phyloP scores from a whole-genome alignment of 495 filamentous ascomycete genomes.

The Penicillium simplicissimum region DNA sequence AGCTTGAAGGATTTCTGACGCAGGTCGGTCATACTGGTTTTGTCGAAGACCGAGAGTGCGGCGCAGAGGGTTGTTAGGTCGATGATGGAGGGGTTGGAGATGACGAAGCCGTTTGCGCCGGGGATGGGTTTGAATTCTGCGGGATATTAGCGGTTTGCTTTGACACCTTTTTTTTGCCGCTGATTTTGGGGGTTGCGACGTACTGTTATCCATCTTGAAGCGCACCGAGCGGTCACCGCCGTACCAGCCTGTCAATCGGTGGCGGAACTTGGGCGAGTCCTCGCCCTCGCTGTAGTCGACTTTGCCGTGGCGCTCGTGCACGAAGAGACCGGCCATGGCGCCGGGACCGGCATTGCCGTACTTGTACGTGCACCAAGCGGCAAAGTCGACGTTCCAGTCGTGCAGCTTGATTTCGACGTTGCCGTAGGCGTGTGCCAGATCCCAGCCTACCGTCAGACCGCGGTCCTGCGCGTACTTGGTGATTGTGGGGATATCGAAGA shows the following conservation, averaged over 20 bases:
- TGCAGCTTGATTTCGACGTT: conserved; percentile 83
- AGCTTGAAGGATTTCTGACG: conserved; percentile 73
- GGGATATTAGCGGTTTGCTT: conserved; percentile 9
- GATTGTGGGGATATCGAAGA: conserved; percentile 84
- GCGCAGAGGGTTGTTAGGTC: conserved; percentile 67
- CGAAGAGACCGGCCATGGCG: conserved; percentile 81
- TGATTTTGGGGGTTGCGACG: conserved; percentile 17
- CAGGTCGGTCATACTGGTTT: conserved; percentile 67
- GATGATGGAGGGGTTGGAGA: conserved; percentile 61
- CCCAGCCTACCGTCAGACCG: conserved; percentile 84
- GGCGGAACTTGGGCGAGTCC: conserved; percentile 49
- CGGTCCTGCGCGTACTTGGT: conserved; percentile 75
- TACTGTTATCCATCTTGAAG: conserved; percentile 75
- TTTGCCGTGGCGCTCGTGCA: conserved; percentile 71
- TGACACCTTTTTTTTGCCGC: not conserved
- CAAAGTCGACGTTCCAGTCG: conserved; percentile 93
- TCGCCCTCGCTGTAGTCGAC: conserved; percentile 50
- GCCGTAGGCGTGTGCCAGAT: conserved; percentile 91
- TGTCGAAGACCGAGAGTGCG: conserved; percentile 73
- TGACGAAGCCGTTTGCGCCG: conserved; percentile 61
- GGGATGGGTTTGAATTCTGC: conserved; percentile 70
- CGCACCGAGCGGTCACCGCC: conserved; percentile 75
- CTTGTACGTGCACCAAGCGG: conserved; percentile 96
- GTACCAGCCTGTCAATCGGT: conserved; percentile 82
- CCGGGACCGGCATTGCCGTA: conserved; percentile 92